A percentile compares a stretch with the other conserved stretches of the same genome.
phyloP scores from a whole-genome alignment of 352 stramenopile species.

The Pythium chondricola region DNA sequence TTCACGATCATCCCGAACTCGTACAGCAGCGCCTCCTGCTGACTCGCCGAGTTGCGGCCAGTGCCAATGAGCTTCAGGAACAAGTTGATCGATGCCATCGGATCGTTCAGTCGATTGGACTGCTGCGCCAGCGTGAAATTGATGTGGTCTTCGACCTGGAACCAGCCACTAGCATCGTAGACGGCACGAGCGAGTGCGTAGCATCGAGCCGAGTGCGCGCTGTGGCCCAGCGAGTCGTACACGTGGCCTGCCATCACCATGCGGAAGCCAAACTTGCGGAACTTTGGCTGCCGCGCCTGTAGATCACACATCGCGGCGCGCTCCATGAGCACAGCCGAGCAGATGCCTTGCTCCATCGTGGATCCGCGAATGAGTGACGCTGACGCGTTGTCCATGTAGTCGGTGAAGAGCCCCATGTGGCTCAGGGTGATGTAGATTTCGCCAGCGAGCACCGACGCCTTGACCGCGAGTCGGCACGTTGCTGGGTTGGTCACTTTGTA shows the following conservation, averaged over 20 bases:
- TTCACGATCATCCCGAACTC: slow-evolving; percentile 85
- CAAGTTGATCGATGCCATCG: slow-evolving; percentile 78
- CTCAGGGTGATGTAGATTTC: slow-evolving; percentile 77
- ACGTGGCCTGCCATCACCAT: slow-evolving; percentile 88
- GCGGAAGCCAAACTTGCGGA: slow-evolving; percentile 85
- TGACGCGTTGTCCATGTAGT: slow-evolving; percentile 85
- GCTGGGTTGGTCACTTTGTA: slow-evolving; percentile 40
- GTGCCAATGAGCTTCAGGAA: slow-evolving; percentile 84
- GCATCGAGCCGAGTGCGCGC: slow-evolving; percentile 72
- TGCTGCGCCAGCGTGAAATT: slow-evolving; percentile 83
- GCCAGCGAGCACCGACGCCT: slow-evolving; percentile 62
- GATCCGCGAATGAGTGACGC: slow-evolving; percentile 75
- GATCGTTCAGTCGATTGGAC: slow-evolving; percentile 65
- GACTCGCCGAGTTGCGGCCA: slow-evolving; percentile 70
- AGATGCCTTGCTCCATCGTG: slow-evolving; percentile 81
- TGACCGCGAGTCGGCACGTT: slow-evolving; percentile 53
- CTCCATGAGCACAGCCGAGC: slow-evolving; percentile 78
- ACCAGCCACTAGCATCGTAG: slow-evolving; percentile 80
- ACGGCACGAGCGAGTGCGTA: slow-evolving; percentile 70
- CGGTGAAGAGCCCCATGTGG: slow-evolving; percentile 68
- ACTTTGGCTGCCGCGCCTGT: slow-evolving; percentile 59
- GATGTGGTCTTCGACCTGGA: slow-evolving; percentile 86
- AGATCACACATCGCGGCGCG: slow-evolving; percentile 73
- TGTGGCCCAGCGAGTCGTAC: slow-evolving; percentile 68
- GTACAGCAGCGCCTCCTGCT: slow-evolving; percentile 77